These are phyloP conservation scores for Saturnispora sekii DNA, from an alignment of 805 yeast species.

Conservation along the genomic window DNA sequence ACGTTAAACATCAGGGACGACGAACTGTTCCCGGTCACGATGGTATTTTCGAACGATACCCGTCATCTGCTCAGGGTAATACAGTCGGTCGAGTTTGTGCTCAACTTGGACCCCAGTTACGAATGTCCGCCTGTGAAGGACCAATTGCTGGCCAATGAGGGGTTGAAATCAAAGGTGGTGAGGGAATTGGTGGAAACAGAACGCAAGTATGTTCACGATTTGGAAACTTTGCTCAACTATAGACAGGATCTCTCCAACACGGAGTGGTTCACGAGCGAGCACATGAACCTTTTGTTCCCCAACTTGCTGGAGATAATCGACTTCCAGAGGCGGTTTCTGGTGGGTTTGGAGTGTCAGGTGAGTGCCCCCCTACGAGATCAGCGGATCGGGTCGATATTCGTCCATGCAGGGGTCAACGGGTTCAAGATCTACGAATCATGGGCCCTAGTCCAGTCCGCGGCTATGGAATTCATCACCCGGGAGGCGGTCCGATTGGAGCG, in stretches of 20 bases:
- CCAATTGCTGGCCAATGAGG: slow-evolving; percentile 34
- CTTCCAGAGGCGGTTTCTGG: slow-evolving; percentile 80
- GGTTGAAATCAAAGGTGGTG: slow-evolving; percentile 61
- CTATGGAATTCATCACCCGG: slow-evolving; percentile 66
- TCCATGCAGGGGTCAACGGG: slow-evolving; percentile 69
- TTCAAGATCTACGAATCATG: slow-evolving; percentile 89
- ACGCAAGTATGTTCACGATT: slow-evolving; percentile 84
- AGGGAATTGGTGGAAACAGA: slow-evolving; percentile 83
- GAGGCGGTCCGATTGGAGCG: slow-evolving; percentile 49
- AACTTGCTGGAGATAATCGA: slow-evolving; percentile 76
- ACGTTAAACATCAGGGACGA: slow-evolving; percentile 69
- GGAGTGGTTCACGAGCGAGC: slow-evolving; percentile 68
- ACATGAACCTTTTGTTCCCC: slow-evolving; percentile 74
- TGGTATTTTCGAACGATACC: slow-evolving; percentile 77
- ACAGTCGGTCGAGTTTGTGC: slow-evolving; percentile 56
- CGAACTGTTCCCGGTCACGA: slow-evolving; percentile 79
- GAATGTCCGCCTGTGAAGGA: slow-evolving; percentile 17
- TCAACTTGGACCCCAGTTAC: slow-evolving; percentile 40
- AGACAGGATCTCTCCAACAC: slow-evolving; percentile 56
- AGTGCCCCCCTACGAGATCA: slow-evolving; percentile 65
- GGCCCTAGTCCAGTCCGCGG: slow-evolving; percentile 84
- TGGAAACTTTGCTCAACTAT: slow-evolving; percentile 64
- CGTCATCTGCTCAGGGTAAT: slow-evolving; percentile 68
- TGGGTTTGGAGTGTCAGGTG: slow-evolving; percentile 84
- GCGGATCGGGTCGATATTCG: slow-evolving; percentile 80